These are phyloP conservation scores for Alternaria brassicae DNA, from an alignment of 2,329 filamentous ascomycete genomes.

Conservation along the genomic window DNA sequence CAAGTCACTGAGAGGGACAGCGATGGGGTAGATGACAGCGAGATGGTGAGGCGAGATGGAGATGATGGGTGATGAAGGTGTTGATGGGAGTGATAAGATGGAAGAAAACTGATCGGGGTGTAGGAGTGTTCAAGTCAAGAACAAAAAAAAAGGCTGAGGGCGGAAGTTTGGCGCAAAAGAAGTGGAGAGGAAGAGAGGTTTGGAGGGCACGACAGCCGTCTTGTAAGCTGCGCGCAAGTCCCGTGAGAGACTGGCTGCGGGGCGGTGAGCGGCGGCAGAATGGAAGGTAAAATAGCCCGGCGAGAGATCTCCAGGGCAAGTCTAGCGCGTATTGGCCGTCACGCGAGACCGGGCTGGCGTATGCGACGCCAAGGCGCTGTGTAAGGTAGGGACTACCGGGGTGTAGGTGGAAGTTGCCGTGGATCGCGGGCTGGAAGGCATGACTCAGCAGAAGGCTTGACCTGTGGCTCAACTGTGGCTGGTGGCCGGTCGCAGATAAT, in stretches of 20 bases:
- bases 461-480: constrained; percentile 18
- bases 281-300: constrained; percentile 23
- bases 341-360: constrained; percentile 15
- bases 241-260: constrained; percentile 44
- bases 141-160: constrained; percentile 24
- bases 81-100: constrained; percentile 21
- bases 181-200: constrained; percentile 47
- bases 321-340: constrained; percentile 26
- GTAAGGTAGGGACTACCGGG: constrained; percentile 13
- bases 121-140: constrained; percentile 14
- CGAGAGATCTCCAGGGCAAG: constrained; percentile 27
- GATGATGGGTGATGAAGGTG: constrained; percentile 19
- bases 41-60: constrained; percentile 26
- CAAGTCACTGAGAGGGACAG: constrained; percentile 36
- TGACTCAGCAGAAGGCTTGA: background rate
- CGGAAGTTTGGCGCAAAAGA: constrained; percentile 35
- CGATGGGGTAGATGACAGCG: constrained; percentile 26
- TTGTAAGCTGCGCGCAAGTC: constrained; percentile 47
- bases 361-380: constrained; percentile 23
- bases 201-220: constrained; percentile 42
- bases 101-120: constrained; percentile 13
- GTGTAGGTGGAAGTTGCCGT: constrained; percentile 9
- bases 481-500: constrained; percentile 19
- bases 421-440: background rate
- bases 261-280: constrained; percentile 35